Base-by-base conservation (phyloP, 768 basidiomycete species). In the Gyrodon lividus region DNA sequence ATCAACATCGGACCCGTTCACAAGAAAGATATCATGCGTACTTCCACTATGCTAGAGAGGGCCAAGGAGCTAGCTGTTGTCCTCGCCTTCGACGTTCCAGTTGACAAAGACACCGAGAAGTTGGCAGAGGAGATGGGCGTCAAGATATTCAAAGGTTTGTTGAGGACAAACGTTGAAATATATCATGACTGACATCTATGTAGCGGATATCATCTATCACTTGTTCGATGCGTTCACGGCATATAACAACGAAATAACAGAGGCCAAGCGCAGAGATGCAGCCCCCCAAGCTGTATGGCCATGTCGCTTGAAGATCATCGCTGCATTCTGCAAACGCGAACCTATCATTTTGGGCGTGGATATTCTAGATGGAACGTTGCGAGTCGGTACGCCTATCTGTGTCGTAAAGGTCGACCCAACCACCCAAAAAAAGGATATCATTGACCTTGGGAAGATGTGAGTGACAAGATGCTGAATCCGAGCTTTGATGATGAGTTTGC, bases 171-270 rank as follows among this genome's bases (percentile, higher is more conserved):
- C 2, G 23, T 46, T 43, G 8, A 37, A 24, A n/a, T 26, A n/a
- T 26, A 14, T 3, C 26, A 26, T 22, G n/a, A 28, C 55, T 58
- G 13, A 51, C 34, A 6, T 7, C 9, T 6, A 2, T 55, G 23
- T 67, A 98, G 96, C 96, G 55, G 94, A 97, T 70, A 98, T 98
- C 67, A 98, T 99, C 60, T 99, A 99, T 70, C 96, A 98, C 68
- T 74, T 99, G 40, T 98, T 98, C 66, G 95, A 98, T 65, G 83
- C 92, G 14, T 98, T 98, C 76, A 97, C 85, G 38, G 89, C 86
- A 1, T 98, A 98, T 71, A 96, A 96, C 65, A 79, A 80, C 53
- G 90, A 92, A 71, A 93, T 98, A 48, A 77, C 78, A 51, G 96
- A 97, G 69, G 92, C 91, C n/a, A 95, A 93, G 70, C 81, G 91